phyloP scores from a whole-genome alignment of 2,329 filamentous ascomycete genomes.

The Amauroascus verrucosus region DNA sequence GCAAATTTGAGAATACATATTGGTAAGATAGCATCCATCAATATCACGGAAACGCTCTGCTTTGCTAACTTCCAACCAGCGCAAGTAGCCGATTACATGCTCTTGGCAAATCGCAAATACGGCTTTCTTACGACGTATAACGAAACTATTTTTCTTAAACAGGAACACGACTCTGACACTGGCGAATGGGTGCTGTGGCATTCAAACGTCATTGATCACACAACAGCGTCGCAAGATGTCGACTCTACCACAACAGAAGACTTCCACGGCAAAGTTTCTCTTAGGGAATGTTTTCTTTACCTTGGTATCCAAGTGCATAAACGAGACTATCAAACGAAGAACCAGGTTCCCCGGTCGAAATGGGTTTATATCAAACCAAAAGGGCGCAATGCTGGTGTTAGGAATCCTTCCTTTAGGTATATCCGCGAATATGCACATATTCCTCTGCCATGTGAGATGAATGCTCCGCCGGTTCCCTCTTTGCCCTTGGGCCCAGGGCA shows the following conservation, averaged over 20 bases:
- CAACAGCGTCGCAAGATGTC: background rate
- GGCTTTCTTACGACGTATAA: constrained; percentile 7
- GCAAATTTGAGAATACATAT: background rate
- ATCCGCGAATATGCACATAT: background rate
- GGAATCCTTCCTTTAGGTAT: background rate
- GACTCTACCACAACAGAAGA: background rate
- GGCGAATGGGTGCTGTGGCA: background rate
- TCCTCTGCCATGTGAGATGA: background rate
- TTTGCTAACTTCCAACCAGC: background rate
- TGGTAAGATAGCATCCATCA: background rate
- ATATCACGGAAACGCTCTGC: background rate
- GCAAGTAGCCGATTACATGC: background rate
- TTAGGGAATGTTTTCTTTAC: constrained; percentile 8
- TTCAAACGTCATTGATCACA: constrained; percentile 1
- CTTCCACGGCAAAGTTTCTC: background rate
- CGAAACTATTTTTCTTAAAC: constrained; percentile 7
- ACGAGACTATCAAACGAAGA: background rate
- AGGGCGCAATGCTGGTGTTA: background rate
- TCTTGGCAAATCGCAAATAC: background rate
- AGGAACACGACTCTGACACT: background rate
- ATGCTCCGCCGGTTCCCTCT: background rate
- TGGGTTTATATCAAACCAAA: background rate
- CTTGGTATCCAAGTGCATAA: background rate
- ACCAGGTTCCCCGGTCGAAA: background rate
- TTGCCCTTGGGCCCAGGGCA: background rate